Evolutionary conservation across 139 green algal species (phyloP), one percentile per base, ranked within the genome.

Genomic region (Marvania coccoides): DNA sequence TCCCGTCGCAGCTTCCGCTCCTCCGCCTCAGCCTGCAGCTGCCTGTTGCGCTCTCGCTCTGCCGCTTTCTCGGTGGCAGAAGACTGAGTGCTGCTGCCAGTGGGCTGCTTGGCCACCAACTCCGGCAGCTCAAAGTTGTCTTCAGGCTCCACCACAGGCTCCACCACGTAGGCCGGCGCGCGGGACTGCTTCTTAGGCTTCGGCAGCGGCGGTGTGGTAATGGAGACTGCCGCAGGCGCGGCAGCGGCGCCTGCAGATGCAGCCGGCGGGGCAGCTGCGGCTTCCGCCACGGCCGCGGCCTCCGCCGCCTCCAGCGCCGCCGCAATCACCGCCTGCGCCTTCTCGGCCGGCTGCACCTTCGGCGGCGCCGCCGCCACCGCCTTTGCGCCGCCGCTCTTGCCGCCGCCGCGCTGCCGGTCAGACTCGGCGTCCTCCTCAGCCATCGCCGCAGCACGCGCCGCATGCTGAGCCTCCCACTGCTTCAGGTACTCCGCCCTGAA

Each of bases 391-490:
- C 65, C 56, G 40, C 35, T 36, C 39, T 73, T 58, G 42, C 19
- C 68, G 35, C 61, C 61, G n/a, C 47, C 57, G 4, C 24, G 7
- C 14, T 38, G 34, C 3, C 42, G 39, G 3, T 71, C 45, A 26
- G 45, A 24, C 15, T 35, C 15, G 23, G 30, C 8, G 24, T 74
- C 67, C 19, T 42, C 45, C n/a, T 63, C 59, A 38, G 58, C 40
- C 9, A 28, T 39, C 31, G 37, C 56, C 66, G 38, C 24, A 47
- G 13, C 47, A 71, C 38, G 69, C 13, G n/a, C 15, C 45, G 60
- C 59, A 31, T 69, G 67, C 62, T 77, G 70, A 23, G 61, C 47
- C 38, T 75, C 58, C 74, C 74, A 81, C 31, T 71, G 74, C 6
- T 47, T 26, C 24, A 65, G 62, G 47, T 80, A 81, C 31, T 80